A percentile compares a stretch with the other conserved stretches of the same genome.
Evolutionary conservation across 148 eudicot genomes (phyloP).

Genomic region (Camellia japonica): DNA sequence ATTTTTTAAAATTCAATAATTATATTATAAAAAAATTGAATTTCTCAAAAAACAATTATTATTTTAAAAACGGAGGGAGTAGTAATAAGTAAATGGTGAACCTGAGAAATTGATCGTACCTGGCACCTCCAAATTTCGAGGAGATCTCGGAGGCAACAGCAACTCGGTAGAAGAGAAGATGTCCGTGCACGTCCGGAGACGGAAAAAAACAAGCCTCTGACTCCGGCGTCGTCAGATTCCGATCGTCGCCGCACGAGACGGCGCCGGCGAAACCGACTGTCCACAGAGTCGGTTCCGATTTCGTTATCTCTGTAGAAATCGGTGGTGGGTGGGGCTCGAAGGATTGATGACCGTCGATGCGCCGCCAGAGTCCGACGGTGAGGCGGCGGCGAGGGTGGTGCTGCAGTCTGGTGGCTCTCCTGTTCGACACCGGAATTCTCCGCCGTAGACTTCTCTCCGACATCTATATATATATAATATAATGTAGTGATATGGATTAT

Average conservation of each 20-base stretch:
- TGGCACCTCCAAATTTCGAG: constrained; percentile 30
- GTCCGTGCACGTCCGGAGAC: constrained; percentile 38
- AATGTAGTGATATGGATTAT: constrained; percentile 10
- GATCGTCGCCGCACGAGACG: constrained; percentile 13
- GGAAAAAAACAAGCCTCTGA: constrained; percentile 22
- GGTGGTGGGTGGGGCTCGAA: constrained; percentile 16
- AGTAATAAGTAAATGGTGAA: neutral
- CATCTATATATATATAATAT: neutral
- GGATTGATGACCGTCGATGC: constrained; percentile 14
- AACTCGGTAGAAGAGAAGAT: constrained; percentile 26
- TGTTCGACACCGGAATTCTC: constrained; percentile 10
- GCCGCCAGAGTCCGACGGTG: constrained; percentile 14
- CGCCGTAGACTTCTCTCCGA: constrained; percentile 14
- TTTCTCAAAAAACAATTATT: too few relatives aligned
- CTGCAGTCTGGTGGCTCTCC: neutral
- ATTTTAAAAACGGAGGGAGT: too few relatives aligned
- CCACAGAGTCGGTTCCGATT: constrained; percentile 42
- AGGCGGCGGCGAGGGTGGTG: constrained; percentile 11
- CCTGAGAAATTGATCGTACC: constrained; percentile 16
- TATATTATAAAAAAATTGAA: too few relatives aligned
- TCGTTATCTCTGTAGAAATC: constrained; percentile 35
- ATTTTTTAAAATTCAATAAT: too few relatives aligned
- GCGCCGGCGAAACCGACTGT: neutral
- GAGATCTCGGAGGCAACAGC: constrained; percentile 17
- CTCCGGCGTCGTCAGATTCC: constrained; percentile 23